Conservation (phyloP, 495 filamentous ascomycete species). For the Aspergillus carlsbadensis region DNA sequence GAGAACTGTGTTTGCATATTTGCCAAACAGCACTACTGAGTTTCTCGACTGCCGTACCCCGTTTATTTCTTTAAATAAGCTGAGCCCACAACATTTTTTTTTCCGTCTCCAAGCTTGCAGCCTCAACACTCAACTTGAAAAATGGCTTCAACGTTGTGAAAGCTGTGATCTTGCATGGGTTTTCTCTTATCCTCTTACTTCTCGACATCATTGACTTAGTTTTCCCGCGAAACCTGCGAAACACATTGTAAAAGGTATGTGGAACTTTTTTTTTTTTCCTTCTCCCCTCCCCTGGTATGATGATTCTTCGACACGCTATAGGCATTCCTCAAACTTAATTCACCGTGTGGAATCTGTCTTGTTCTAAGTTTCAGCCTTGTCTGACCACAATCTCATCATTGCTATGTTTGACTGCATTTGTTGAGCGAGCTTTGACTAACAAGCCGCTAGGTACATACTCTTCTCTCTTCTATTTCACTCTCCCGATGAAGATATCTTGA, state of each 20-base stretch:
- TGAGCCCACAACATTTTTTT: conserved; percentile 39
- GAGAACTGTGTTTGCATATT: conserved; percentile 11
- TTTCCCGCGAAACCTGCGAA: conserved; percentile 1
- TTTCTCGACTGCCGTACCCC: conserved; percentile 15
- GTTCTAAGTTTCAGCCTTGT: conserved; percentile 97
- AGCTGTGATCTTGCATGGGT: neutral
- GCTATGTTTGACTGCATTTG: conserved; percentile 20
- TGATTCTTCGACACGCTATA: conserved; percentile 83
- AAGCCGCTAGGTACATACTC: conserved; percentile 53
- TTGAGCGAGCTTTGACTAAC: conserved; percentile 42
- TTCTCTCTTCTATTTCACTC: conserved; percentile 16
- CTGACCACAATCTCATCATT: conserved; percentile 56
- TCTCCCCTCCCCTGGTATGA: conserved; percentile 53
- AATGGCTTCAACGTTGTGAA: neutral
- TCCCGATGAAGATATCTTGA: conserved; percentile 84
- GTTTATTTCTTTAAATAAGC: conserved; percentile 19
- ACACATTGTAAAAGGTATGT: conserved; percentile 25
- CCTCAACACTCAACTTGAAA: conserved; percentile 9
- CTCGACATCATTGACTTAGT: conserved; percentile 2
- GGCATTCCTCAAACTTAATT: conserved; percentile 98
- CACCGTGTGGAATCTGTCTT: conserved; percentile 79
- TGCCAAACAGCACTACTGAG: conserved; percentile 21
- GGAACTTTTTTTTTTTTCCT: conserved; percentile 10
- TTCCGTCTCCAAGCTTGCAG: conserved; percentile 23
- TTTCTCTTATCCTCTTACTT: neutral